A percentile compares a stretch with the other conserved stretches of the same genome.
These are phyloP conservation scores for Secale cereale DNA, from an alignment of 176 grass and related monocot genomes.

Conservation along the genomic window DNA sequence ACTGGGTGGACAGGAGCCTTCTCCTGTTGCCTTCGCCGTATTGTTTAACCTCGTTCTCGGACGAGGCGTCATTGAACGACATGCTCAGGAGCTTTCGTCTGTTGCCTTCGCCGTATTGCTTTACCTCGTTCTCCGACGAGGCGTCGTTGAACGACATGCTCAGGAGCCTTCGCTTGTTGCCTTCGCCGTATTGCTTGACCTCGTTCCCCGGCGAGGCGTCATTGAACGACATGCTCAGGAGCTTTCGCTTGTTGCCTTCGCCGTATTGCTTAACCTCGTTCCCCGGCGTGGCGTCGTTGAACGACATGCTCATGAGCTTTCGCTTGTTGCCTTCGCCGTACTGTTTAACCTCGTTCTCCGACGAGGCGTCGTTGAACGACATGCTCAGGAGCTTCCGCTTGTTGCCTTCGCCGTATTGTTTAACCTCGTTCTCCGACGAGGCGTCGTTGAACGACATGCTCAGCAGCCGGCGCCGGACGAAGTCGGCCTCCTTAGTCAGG, in stretches of 20 bases:
- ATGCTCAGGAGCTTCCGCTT: slow-evolving; percentile 5
- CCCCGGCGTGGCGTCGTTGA: neutral
- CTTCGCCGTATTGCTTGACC: neutral
- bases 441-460: slow-evolving; percentile 7
- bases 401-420: neutral
- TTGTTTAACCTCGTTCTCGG: neutral
- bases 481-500: neutral
- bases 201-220: neutral
- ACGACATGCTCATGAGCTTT: too few relatives aligned
- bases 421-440: neutral
- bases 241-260: neutral
- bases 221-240: too few relatives aligned
- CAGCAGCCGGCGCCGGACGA: slow-evolving; percentile 17
- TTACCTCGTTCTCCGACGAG: neutral
- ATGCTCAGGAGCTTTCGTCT: neutral
- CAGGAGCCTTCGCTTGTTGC: neutral
- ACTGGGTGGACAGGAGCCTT: neutral
- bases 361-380: neutral
- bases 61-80: neutral
- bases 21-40: neutral
- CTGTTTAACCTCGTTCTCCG: neutral
- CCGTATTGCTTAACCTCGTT: neutral
- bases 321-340: neutral
- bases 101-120: neutral
- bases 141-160: neutral